Percentiles rank a stretch among this genome's conserved stretches.
These are phyloP conservation scores for Marasmius tenuissimus DNA, from an alignment of 1,284 basidiomycete genomes.

Conservation along the genomic window DNA sequence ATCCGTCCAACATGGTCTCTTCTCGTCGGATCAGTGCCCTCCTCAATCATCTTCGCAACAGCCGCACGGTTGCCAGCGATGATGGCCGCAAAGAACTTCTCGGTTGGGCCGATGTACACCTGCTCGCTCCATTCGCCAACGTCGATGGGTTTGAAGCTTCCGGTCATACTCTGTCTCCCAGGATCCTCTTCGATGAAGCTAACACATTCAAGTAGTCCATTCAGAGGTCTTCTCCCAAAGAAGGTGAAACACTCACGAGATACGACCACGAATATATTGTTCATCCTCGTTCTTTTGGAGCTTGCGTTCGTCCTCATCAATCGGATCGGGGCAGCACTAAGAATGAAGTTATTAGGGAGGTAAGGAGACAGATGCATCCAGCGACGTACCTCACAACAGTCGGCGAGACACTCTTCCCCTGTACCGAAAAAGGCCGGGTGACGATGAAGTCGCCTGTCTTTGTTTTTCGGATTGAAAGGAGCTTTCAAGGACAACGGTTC, in stretches of 20 bases:
- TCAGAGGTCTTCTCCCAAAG: background rate
- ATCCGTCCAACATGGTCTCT: conserved; percentile 62
- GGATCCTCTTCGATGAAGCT: conserved; percentile 61
- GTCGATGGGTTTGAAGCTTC: conserved; percentile 65
- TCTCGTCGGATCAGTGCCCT: conserved; percentile 44
- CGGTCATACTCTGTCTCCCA: conserved; percentile 58
- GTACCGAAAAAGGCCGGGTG: conserved; percentile 65
- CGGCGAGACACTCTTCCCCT: conserved; percentile 53
- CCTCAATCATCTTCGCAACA: conserved; percentile 39
- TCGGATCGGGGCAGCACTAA: conserved; percentile 50
- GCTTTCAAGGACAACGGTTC: conserved; percentile 29
- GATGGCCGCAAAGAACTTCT: conserved; percentile 56
- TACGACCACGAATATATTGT: conserved; percentile 50
- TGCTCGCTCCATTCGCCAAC: conserved; percentile 64
- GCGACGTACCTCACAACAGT: conserved; percentile 53
- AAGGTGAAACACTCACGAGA: conserved; percentile 37
- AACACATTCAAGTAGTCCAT: background rate
- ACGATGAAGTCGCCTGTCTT: conserved; percentile 54
- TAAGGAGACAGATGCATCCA: background rate
- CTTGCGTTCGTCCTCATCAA: conserved; percentile 49
- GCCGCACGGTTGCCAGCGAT: conserved; percentile 36
- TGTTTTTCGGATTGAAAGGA: conserved; percentile 62
- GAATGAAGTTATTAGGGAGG: background rate
- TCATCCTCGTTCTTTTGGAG: conserved; percentile 53
- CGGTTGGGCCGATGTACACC: conserved; percentile 52